Evolutionary conservation across 768 basidiomycete species (phyloP), one percentile per base, ranked within the genome.

Genomic region (Clavaria fumosa): DNA sequence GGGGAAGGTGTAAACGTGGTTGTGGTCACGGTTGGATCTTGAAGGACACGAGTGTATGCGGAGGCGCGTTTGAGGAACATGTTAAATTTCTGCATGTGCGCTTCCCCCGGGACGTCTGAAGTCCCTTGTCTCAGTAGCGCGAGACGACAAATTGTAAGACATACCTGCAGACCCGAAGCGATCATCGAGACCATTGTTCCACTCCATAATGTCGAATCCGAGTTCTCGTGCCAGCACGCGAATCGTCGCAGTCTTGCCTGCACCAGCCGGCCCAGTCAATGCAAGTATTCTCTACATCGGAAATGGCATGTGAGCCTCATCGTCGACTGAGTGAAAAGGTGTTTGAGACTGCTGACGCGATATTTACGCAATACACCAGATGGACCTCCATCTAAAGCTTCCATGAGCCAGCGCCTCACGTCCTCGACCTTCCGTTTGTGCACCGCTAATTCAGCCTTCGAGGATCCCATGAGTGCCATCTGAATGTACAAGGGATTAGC

Each of bases 211-310:
- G 35, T 90, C 80, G 37, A 84, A 73, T 2, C 65, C 72, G 47
- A 91, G 57, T 48, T 91, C 85, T 11, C 58, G 59, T 0, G 84
- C 66, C 15, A 99, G 59, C 2, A 89, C 69, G 19, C 72, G 70
- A 2, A 97, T 46, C 0, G 86, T 86, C 0, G 89, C 70, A 0
- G 93, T 95, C 62, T 99, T 99, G 0, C 75, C 93, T 0, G 76
- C 72, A 1, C 93, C 93, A 5, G 93, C 78, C 0, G 88, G 85
- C 1, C 93, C 93, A 2, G 83, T 82, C 7, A 99, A 58, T 0
- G 73, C 72, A 5, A 97, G 68, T 20, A 99, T 74, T 32, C 89
- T 69, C 84, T 96, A 33, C 17, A 21, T 15, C n/a, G 20, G 24
- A 18, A 22, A 23, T 10, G 9, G 14, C 3, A 43, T 14, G 32